These are phyloP conservation scores for Starmerella sirachaensis DNA, from an alignment of 805 yeast genomes.

Conservation along the genomic window DNA sequence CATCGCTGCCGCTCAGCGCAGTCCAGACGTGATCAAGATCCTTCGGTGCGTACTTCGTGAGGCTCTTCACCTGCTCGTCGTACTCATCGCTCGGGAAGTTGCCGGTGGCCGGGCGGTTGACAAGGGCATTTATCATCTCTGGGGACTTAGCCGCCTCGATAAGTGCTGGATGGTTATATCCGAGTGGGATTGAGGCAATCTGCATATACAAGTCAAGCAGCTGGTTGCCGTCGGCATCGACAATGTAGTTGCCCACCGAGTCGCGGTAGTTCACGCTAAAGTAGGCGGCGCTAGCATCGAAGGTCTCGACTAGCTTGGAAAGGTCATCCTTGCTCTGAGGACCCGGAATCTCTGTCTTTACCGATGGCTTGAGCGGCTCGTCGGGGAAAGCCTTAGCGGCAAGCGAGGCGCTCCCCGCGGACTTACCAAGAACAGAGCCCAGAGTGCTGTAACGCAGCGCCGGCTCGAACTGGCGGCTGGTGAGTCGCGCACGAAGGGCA, in stretches of 20 bases:
- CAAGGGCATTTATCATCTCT: constrained; percentile 58
- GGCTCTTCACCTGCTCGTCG: constrained; percentile 39
- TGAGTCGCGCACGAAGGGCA: too few relatives aligned
- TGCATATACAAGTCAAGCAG: constrained; percentile 69
- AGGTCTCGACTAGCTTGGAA: constrained; percentile 44
- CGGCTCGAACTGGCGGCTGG: too few relatives aligned
- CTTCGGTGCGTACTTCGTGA: constrained; percentile 64
- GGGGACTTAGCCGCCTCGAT: constrained; percentile 56
- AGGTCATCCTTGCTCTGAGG: constrained; percentile 49
- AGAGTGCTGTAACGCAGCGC: too few relatives aligned
- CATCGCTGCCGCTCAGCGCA: constrained; percentile 76
- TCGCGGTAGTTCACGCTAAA: constrained; percentile 65
- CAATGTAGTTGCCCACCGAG: constrained; percentile 68
- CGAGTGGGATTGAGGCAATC: constrained; percentile 74
- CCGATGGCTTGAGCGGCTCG: constrained; percentile 64
- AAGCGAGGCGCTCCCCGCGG: too few relatives aligned
- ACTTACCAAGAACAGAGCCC: too few relatives aligned
- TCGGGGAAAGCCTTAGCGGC: constrained; percentile 43
- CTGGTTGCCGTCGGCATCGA: constrained; percentile 67
- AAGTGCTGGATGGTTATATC: constrained; percentile 74
- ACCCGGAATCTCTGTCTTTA: constrained; percentile 64
- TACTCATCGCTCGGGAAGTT: constrained; percentile 63
- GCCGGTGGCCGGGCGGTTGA: constrained; percentile 77
- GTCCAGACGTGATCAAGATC: constrained; percentile 68
- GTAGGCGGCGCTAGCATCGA: constrained; percentile 62